Conservation (phyloP, 1,139 yeast genomes). For the Casaregolazyma lundiana region DNA sequence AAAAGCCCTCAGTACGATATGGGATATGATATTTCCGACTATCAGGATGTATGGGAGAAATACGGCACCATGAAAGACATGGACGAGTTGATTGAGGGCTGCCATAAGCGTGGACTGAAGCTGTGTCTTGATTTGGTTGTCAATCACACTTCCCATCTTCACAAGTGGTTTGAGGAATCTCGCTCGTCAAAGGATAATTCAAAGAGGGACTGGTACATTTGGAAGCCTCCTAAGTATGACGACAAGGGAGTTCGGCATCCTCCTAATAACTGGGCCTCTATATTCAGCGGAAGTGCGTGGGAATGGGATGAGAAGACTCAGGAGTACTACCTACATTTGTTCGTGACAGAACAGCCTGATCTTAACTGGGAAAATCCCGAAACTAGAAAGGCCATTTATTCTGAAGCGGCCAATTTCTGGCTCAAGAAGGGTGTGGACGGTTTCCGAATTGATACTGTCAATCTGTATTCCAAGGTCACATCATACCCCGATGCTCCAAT, state of each 20-base stretch:
- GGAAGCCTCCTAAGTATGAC: conserved; percentile 49
- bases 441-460: conserved; percentile 54
- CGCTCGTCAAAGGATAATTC: conserved; percentile 47
- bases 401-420: conserved; percentile 51
- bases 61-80: conserved; percentile 53
- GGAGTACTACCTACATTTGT: conserved; percentile 52
- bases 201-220: conserved; percentile 59
- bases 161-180: conserved; percentile 55
- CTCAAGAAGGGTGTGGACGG: conserved; percentile 55
- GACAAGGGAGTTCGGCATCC: conserved; percentile 47
- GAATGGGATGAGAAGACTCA: conserved; percentile 48
- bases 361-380: conserved; percentile 57
- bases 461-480: conserved; percentile 49
- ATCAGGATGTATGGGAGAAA: conserved; percentile 46
- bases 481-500: conserved; percentile 50
- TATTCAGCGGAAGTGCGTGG: conserved; percentile 49
- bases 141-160: conserved; percentile 55
- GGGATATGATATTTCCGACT: conserved; percentile 60
- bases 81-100: conserved; percentile 45
- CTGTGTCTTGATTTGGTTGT: conserved; percentile 53
- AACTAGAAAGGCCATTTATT: conserved; percentile 45
- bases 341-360: conserved; percentile 53
- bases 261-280: conserved; percentile 55
- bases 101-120: conserved; percentile 48
- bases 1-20: conserved; percentile 59